Conservation (phyloP, 805 yeast species). For the Kodamaea restingae region DNA sequence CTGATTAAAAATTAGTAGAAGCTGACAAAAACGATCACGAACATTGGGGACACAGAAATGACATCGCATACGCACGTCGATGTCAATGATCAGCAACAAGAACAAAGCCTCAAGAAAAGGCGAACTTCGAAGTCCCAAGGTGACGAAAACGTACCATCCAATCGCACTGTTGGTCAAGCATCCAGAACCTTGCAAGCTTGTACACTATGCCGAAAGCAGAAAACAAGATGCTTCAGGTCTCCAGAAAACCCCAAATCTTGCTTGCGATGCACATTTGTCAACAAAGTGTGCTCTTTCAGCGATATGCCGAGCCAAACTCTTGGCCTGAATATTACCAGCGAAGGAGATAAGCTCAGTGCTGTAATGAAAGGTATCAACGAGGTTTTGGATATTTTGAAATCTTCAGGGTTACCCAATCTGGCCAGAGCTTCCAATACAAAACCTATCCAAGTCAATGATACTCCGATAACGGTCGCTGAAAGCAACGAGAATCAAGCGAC, state of each 20-base stretch:
- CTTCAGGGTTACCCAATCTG: not conserved
- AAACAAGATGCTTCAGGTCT: slow-evolving; percentile 60
- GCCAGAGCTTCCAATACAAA: not conserved
- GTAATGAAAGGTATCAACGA: slow-evolving; percentile 35
- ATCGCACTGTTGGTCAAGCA: slow-evolving; percentile 18
- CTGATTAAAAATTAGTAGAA: not conserved
- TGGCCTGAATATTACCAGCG: not conserved
- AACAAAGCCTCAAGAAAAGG: slow-evolving; percentile 1
- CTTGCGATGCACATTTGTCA: slow-evolving; percentile 54
- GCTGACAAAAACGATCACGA: too few species aligned
- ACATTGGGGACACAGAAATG: too few species aligned
- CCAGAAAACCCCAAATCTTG: slow-evolving; percentile 45
- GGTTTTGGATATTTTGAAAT: slow-evolving; percentile 24
- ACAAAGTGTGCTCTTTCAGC: slow-evolving; percentile 50
- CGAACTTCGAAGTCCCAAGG: not conserved
- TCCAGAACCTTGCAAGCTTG: slow-evolving; percentile 52
- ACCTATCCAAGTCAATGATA: not conserved
- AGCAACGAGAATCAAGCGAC: slow-evolving; percentile 11
- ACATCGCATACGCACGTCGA: not conserved
- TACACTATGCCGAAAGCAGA: slow-evolving; percentile 50
- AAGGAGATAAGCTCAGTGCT: slow-evolving; percentile 22
- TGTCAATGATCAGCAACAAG: not conserved
- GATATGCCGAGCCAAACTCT: slow-evolving; percentile 9
- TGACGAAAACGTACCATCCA: slow-evolving; percentile 2
- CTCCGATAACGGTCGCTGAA: not conserved